phyloP scores from a whole-genome alignment of 495 filamentous ascomycete genomes.

The Amorphotheca resinae region DNA sequence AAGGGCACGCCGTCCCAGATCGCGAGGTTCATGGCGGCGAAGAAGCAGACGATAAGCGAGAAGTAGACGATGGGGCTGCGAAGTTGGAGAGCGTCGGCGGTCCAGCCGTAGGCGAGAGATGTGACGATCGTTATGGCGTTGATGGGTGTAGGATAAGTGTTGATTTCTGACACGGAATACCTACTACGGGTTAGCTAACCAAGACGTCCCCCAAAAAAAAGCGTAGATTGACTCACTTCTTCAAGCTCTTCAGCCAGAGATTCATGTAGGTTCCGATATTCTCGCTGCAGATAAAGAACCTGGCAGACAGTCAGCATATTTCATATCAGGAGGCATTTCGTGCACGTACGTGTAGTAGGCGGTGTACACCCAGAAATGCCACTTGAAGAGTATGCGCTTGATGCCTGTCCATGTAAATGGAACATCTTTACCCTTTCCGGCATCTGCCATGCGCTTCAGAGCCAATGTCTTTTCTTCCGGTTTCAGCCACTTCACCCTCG shows the following conservation, averaged over 20 bases:
- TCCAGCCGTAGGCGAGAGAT: conserved; percentile 21
- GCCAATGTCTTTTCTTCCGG: conserved; percentile 22
- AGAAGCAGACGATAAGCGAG: conserved; percentile 23
- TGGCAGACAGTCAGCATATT: not conserved
- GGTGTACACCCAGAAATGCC: conserved; percentile 14
- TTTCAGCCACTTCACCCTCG: conserved; percentile 9
- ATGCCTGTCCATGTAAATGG: conserved; percentile 8
- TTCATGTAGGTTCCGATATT: conserved; percentile 10
- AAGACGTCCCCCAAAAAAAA: too few species aligned
- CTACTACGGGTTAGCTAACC: too few species aligned
- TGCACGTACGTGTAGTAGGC: conserved; percentile 7
- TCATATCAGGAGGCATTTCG: not conserved
- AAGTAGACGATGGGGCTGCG: conserved; percentile 4
- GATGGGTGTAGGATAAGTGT: conserved; percentile 33
- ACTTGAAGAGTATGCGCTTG: conserved; percentile 11
- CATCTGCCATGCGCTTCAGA: conserved; percentile 16
- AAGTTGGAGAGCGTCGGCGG: conserved; percentile 2
- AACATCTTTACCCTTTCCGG: conserved; percentile 9
- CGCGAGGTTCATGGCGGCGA: conserved; percentile 28
- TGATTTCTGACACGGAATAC: conserved; percentile 18
- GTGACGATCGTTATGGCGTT: conserved; percentile 31
- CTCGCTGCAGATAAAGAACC: conserved; percentile 11
- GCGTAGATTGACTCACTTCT: too few species aligned
- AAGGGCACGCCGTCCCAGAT: conserved; percentile 29
- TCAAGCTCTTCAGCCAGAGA: conserved; percentile 8